Evolutionary conservation across 1,139 yeast genomes (phyloP), one percentile per base, ranked within the genome.

Genomic region (Sugiyamaella japonica): DNA sequence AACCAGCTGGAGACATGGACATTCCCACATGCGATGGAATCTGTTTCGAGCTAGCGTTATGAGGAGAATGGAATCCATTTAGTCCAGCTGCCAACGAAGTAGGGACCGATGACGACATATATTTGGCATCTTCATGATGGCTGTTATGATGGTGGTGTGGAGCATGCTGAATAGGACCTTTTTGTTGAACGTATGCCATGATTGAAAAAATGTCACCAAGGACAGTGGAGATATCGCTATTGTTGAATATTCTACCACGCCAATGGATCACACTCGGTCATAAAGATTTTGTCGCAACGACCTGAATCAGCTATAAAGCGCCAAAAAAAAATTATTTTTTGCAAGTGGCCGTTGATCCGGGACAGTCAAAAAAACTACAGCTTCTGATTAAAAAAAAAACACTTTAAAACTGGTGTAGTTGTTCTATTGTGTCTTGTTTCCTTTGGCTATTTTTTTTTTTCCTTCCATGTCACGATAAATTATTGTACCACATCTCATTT

Each of bases 151-250:
- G 41, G 31, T 49, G 52, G 36, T 41, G 47, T 31, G 48, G 40
- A 13, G 52, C 41, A 48, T 48, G 51, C 29, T 45, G 52, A 31
- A 38, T 29, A 38, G 31, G 16, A 23, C 45, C 29, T 28, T 45
- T 41, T 9, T 51, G 54, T 36, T 45, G 50, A 41, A 45, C 50
- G 41, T 15, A 46, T 10, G 50, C 50, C 54, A 51, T 51, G 50
- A 42, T n/a, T 44, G 38, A 32, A 20, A 44, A 25, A 29, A n/a
- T n/a, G 37, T 5, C 7, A 16, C 4, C 9, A 12, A 23, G 7
- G 25, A 40, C 20, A 7, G 10, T 12, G 25, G 25, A 20, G 25
- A 20, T 20, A 20, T 20, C 3, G 3, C 6, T 20, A 6, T 20
- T 20, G 6, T 3, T 20, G 6, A 20, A 20, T 20, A 20, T 20